Evolutionary conservation across 805 yeast genomes (phyloP), one percentile per base, ranked within the genome.

Genomic region (Cyberlindnera veronae): DNA sequence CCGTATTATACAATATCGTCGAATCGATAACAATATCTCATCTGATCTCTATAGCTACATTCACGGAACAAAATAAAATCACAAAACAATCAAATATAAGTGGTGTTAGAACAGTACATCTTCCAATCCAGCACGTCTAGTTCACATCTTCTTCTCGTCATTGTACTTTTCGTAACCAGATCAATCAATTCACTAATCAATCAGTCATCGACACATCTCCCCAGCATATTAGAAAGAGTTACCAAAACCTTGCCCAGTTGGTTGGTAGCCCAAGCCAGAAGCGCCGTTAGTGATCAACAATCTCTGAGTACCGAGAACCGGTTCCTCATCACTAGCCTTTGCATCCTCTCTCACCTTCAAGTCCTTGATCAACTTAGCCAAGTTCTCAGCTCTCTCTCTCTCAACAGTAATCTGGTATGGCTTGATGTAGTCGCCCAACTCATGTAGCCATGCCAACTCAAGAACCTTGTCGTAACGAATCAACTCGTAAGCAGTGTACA

Each of bases 401-500:
- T 81, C 79, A 49, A 84, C 69, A 30, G 95, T 83, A 58, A 93
- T 88, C 62, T 79, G 83, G 66, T 89, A 93, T 39, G 99, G 99
- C 71, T 85, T 90, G 50, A 85, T 81, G 68, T 81, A 87, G 62
- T 90, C 91, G 48, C 68, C 77, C 66, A 93, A 77, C 51, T 77
- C 76, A 64, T 88, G 84, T 60, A 95, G 72, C 99, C 99, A 93
- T 24, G 95, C 74, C 50, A 89, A 68, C 64, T 93, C 99, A 51
- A 84, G 66, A 16, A 91, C 96, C 56, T 81, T 81, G 58, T 93
- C 99, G 50, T 78, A 79, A 38, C 78, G 77, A 50, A 93, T 71
- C 57, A 82, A 69, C 38, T 83, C 85, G 63, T 93, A 93, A 57
- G 95, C 86, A 6, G 87, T 70, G 68, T 83, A 93, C 58, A 93